Base-by-base conservation (phyloP, 768 basidiomycete genomes). In the Suillus bovinus region DNA sequence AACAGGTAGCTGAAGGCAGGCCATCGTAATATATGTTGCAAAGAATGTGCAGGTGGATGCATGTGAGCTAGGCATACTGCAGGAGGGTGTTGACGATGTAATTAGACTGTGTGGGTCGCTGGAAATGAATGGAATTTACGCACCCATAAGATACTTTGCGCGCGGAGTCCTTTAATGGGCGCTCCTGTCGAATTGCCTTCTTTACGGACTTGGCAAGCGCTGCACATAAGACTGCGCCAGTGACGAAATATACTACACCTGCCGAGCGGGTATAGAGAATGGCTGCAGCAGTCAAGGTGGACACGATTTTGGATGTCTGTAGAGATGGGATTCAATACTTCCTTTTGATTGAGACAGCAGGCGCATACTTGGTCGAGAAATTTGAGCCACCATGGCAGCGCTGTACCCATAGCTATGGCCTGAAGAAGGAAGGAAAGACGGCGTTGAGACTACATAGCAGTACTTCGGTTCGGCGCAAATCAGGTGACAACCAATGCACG, bases 51-150 rank as follows among this genome's bases (percentile, higher is more conserved):
- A 89, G 6, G 80, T 77, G 11, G 89, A 86, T 13, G 91, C 87
- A 72, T 93, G 91, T 6, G 91, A 93, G 64, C 88, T 90, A 6
- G 91, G 91, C 91, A 93, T 93, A 14, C 91, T 92, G 69, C 54
- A 62, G 16, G 27, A 8, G 31, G 8, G 22, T 66, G 20, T n/a
- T 31, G 52, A 33, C 22, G 33, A 13, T 58, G 42, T 8, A 27
- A 56, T 56, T 11, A 56, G 36, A 39, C 17, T 20, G 1, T 55
- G 27, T 39, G 24, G 5, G 3, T 11, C 36, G 16, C 1, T 27
- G 36, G 10, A 52, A 10, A 9, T 31, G 44, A n/a, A 50, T 60
- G 39, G 27, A 54, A 27, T 36, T n/a, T 8, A 13, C 84, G 55
- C 68, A 92, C 91, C 91, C 91, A 70, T 89, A 93, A 4, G 85